These are phyloP conservation scores for Ophiostoma novo-ulmi DNA, from an alignment of 2,329 filamentous ascomycete genomes.

Conservation along the genomic window DNA sequence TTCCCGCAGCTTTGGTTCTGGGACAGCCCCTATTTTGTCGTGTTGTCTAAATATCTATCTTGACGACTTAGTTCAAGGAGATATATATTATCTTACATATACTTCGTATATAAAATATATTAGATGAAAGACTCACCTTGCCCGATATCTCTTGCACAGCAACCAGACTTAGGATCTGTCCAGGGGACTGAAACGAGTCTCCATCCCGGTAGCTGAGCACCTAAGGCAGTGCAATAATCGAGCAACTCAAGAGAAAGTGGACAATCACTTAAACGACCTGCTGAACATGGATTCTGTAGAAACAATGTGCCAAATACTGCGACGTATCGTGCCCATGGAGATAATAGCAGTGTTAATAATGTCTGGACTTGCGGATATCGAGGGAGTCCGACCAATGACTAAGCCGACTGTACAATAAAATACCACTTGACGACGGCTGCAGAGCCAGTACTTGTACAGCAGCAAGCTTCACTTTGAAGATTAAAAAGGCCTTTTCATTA, in stretches of 20 bases:
- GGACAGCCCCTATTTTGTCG: neutral
- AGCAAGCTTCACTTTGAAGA: too few species aligned
- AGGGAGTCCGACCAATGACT: too few species aligned
- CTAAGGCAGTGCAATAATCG: neutral
- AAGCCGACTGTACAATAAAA: neutral
- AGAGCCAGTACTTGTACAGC: too few species aligned
- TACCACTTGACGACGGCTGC: too few species aligned
- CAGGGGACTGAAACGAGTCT: conserved; percentile 11
- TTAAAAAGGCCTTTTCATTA: too few species aligned
- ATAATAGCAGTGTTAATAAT: neutral
- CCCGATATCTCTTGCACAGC: neutral
- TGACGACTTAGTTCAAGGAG: too few species aligned
- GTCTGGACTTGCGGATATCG: neutral
- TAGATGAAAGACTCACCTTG: neutral
- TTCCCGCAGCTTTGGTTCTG: neutral
- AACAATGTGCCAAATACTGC: neutral
- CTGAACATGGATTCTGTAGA: neutral
- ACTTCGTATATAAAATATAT: neutral
- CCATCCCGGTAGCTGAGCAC: neutral
- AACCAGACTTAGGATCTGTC: neutral
- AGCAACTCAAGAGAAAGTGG: neutral
- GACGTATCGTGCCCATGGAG: neutral
- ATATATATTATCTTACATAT: too few species aligned
- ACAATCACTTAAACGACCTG: neutral
- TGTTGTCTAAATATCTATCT: neutral